Conservation (phyloP, 495 filamentous ascomycete genomes). For the Pyronema omphalodes region DNA sequence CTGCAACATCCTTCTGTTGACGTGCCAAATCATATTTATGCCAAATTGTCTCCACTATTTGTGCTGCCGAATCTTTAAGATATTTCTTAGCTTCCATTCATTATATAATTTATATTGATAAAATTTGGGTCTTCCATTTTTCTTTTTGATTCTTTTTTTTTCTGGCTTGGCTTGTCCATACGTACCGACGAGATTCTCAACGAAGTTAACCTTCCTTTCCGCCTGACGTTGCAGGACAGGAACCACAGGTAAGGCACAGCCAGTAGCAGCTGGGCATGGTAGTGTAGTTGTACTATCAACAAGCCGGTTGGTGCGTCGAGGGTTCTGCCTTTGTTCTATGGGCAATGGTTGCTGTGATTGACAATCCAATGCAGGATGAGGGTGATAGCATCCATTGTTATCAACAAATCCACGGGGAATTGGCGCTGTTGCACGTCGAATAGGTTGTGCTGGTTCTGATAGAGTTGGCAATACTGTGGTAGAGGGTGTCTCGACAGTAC, state of each 20-base stretch:
- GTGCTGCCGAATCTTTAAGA: slow-evolving; percentile 74
- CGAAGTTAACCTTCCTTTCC: slow-evolving; percentile 87
- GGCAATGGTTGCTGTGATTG: slow-evolving; percentile 21
- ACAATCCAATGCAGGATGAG: slow-evolving; percentile 28
- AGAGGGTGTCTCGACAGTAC: slow-evolving; percentile 27
- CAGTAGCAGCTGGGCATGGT: slow-evolving; percentile 33
- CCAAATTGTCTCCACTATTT: slow-evolving; percentile 97
- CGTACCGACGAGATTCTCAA: slow-evolving; percentile 98
- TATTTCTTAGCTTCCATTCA: slow-evolving; percentile 14
- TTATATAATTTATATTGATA: neutral
- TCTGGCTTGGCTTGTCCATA: slow-evolving; percentile 17
- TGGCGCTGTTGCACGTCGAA: slow-evolving; percentile 25
- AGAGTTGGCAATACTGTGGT: slow-evolving; percentile 19
- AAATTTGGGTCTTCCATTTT: neutral
- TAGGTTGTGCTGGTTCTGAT: slow-evolving; percentile 25
- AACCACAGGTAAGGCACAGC: slow-evolving; percentile 61
- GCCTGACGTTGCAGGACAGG: slow-evolving; percentile 45
- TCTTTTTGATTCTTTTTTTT: neutral
- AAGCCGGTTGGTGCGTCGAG: slow-evolving; percentile 48
- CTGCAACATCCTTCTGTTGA: slow-evolving; percentile 42
- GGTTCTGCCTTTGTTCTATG: slow-evolving; percentile 58
- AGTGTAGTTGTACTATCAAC: slow-evolving; percentile 26
- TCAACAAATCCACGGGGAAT: slow-evolving; percentile 10
- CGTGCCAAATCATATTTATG: slow-evolving; percentile 44
- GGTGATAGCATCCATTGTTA: slow-evolving; percentile 14